Evolutionary conservation across 495 filamentous ascomycete species (phyloP).

Genomic region (Amphirosellinia nigrospora): DNA sequence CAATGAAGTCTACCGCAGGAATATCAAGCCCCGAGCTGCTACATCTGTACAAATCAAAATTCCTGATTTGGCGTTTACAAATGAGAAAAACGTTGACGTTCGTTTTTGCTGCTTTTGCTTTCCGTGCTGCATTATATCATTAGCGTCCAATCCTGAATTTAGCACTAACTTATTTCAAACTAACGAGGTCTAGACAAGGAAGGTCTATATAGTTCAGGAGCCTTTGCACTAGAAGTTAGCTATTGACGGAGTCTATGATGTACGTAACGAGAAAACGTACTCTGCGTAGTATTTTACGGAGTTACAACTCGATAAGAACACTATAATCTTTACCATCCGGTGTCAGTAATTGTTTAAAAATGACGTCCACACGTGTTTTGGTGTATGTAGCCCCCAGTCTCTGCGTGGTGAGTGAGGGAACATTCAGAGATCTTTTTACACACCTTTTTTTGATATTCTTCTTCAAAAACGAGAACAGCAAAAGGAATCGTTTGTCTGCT

Average conservation of each 20-base stretch:
- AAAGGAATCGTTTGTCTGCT: constrained; percentile 88
- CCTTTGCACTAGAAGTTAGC: constrained; percentile 16
- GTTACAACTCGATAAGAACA: constrained; percentile 93
- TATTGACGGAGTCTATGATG: neutral
- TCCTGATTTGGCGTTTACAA: constrained; percentile 90
- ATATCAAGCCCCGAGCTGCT: constrained; percentile 95
- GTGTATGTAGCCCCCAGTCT: neutral
- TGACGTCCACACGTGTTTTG: neutral
- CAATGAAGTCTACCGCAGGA: constrained; percentile 91
- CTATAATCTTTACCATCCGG: constrained; percentile 69
- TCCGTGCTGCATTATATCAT: constrained; percentile 20
- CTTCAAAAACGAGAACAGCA: constrained; percentile 96
- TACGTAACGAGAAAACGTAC: constrained; percentile 29
- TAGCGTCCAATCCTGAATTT: neutral
- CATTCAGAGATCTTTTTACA: neutral
- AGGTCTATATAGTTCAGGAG: constrained; percentile 95
- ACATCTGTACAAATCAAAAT: constrained; percentile 97
- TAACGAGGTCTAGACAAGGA: constrained; percentile 58
- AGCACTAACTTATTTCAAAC: neutral
- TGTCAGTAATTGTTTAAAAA: neutral
- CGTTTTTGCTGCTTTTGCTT: constrained; percentile 49
- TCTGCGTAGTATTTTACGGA: constrained; percentile 95
- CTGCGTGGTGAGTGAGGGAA: neutral
- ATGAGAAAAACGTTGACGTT: constrained; percentile 98
- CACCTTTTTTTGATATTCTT: constrained; percentile 79